phyloP scores from a whole-genome alignment of 768 basidiomycete species.

The Podaxis sp. region DNA sequence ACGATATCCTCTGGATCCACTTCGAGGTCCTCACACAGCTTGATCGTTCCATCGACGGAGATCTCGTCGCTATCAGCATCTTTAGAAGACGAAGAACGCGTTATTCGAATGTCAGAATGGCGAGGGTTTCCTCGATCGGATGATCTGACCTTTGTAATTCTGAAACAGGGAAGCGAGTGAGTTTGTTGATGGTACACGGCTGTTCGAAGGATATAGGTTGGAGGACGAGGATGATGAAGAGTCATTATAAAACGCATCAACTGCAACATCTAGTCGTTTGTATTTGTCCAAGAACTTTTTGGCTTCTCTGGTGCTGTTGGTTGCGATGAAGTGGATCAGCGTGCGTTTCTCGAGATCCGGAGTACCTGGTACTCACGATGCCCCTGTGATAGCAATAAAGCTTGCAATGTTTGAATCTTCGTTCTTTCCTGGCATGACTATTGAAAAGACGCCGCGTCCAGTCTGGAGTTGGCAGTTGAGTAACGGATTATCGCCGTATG shows the following conservation, averaged over 20 bases:
- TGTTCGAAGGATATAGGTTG: slow-evolving; percentile 14
- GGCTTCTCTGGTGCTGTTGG: slow-evolving; percentile 54
- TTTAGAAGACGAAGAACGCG: slow-evolving; percentile 22
- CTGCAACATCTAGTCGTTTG: slow-evolving; percentile 68
- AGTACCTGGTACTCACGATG: slow-evolving; percentile 53
- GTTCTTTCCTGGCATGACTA: slow-evolving; percentile 39
- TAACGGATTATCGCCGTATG: slow-evolving; percentile 6
- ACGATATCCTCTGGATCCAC: slow-evolving; percentile 83
- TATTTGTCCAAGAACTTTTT: slow-evolving; percentile 68
- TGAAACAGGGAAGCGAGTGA: slow-evolving; percentile 62
- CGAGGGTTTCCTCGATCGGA: neutral
- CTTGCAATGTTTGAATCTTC: slow-evolving; percentile 53
- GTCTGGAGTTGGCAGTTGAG: slow-evolving; percentile 10
- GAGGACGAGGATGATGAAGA: slow-evolving; percentile 15
- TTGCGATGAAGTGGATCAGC: slow-evolving; percentile 24
- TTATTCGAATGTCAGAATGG: neutral
- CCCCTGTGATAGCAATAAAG: slow-evolving; percentile 67
- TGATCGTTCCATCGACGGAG: slow-evolving; percentile 77
- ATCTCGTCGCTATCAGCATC: slow-evolving; percentile 66
- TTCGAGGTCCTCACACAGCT: slow-evolving; percentile 65
- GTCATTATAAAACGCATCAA: slow-evolving; percentile 73
- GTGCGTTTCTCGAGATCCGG: neutral
- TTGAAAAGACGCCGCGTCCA: neutral
- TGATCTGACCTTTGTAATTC: slow-evolving; percentile 58
- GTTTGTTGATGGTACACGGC: slow-evolving; percentile 44